Base-by-base conservation (phyloP, 179 eudicot species). In the Corrigiola litoralis region DNA sequence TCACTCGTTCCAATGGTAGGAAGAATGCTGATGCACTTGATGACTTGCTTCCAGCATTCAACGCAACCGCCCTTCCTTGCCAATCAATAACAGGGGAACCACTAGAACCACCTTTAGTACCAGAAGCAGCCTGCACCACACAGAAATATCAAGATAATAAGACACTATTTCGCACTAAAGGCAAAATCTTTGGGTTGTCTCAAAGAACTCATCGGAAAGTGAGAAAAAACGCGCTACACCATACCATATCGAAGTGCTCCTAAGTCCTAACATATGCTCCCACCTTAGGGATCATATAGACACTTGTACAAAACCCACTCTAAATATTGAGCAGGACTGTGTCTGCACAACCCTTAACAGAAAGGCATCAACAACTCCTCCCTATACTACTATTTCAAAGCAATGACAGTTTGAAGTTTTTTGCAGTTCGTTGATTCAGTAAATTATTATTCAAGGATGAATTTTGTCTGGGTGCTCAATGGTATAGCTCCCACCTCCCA, bases 71-170 rank as follows among this genome's bases (percentile, higher is more conserved):
- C 82, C 96, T 86, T 45, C 99, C 99, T 77, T 90, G 94, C 88
- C 96, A 90, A 75, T 94, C 97, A 75, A 94, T 86, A 55, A 94
- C 99, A 48, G 99, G 99, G 68, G 99, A 94, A 56, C 99, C 99
- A 75, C 99, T 94, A 59, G 99, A 94, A 68, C 99, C 99, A 57
- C 97, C 97, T 77, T 88, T 94, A 57, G 99, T 94, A 49, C 99
- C 99, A 73, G 99, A 94, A 79, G 99, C 99, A 38, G 99, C 99
- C 99, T 90, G 67, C 66, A 73, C 51, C 12, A 61, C 34, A 36
- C 12, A 27, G 18, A 57, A 41, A 47, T 4, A 68, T 29, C 18
- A 47, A 0, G 1, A 32, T n/a, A n/a, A n/a, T n/a, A n/a, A n/a
- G 53, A 13, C 0, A 18, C 2, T 4, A 13, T 55, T 24, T 32